A percentile compares a stretch with the other conserved stretches of the same genome.
Conservation (phyloP, 2,329 filamentous ascomycete species). For the Epichloe coenophiala region DNA sequence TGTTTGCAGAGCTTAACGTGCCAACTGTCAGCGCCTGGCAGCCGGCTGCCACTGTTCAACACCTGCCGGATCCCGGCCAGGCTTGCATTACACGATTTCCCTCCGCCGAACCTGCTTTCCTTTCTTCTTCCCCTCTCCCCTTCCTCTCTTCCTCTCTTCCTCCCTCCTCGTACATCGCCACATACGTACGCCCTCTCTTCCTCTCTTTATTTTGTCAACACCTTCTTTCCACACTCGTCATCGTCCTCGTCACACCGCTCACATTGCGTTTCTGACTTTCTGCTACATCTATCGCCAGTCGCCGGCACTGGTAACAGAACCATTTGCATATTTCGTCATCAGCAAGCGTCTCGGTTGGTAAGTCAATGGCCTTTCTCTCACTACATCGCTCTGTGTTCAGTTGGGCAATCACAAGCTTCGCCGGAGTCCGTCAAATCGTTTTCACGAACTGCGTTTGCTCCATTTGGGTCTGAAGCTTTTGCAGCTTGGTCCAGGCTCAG, state of each 20-base stretch:
- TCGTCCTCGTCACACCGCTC: not conserved
- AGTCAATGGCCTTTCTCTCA: not conserved
- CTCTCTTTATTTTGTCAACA: not conserved
- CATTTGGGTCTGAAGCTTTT: too few relatives aligned
- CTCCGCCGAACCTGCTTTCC: constrained; percentile 3
- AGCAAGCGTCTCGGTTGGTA: not conserved
- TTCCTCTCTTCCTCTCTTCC: not conserved
- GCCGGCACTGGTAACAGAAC: not conserved
- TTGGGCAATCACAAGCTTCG: too few relatives aligned
- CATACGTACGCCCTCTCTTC: not conserved
- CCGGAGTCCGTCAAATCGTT: too few relatives aligned
- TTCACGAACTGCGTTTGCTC: too few relatives aligned
- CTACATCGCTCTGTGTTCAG: too few relatives aligned
- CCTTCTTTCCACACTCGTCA: not conserved
- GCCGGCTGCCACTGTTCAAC: not conserved
- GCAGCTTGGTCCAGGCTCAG: too few relatives aligned
- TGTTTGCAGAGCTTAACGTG: not conserved
- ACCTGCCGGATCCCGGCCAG: not conserved
- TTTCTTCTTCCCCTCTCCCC: constrained; percentile 7
- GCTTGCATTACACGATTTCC: not conserved
- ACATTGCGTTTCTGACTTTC: not conserved
- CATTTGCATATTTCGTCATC: not conserved
- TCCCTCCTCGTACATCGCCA: not conserved
- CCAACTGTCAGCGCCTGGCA: not conserved
- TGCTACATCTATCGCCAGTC: not conserved